Base-by-base conservation (phyloP, 2,329 filamentous ascomycete genomes). In the Ophiostoma tasmaniense region DNA sequence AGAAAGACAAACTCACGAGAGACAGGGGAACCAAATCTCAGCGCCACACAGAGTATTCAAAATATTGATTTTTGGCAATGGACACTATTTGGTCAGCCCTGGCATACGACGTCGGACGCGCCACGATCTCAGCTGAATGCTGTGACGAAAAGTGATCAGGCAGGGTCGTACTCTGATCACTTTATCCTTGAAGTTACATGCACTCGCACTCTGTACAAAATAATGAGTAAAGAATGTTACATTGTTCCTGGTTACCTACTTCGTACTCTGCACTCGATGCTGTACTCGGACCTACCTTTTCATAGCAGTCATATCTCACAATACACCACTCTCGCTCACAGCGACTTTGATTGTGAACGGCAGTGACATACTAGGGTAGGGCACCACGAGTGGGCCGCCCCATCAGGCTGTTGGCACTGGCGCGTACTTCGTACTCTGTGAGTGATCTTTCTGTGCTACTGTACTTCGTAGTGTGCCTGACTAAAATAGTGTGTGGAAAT, bases 331-430 rank as follows among this genome's bases (percentile, higher is more conserved):
- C 50, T 55, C 50, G 50, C 22, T 55, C 50, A 64, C 4, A 37
- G 17, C 30, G 17, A 35, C 30, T 64, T 64, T 64, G 28, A 64
- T 64, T 64, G 17, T 37, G 61, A 64, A 64, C 28, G 61, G 30
- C 61, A 64, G n/a, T 37, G 33, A n/a, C 59, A 64, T 35, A 30
- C 61, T 33, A 64, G 61, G 61, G 30, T 13, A 61, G 55, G 55
- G 50, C 50, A 55, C 50, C 50, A 11, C 50, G 50, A 25, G 50
- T 55, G 50, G 50, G 22, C 50, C n/a, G 50, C 50, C 50, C 50
- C 50, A 22, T 55, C 50, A 25, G 45, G 45, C 45, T 50, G 45
- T 50, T 50, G 45, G 45, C 17, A 20, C 42, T 50, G 17, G 14
- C 45, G 45, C 14, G 37, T 39, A 39, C 33, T 35, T 8, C 8